A percentile compares a stretch with the other conserved stretches of the same genome.
Conservation (phyloP, 441 rosid species). For the Macaranga tanarius region DNA sequence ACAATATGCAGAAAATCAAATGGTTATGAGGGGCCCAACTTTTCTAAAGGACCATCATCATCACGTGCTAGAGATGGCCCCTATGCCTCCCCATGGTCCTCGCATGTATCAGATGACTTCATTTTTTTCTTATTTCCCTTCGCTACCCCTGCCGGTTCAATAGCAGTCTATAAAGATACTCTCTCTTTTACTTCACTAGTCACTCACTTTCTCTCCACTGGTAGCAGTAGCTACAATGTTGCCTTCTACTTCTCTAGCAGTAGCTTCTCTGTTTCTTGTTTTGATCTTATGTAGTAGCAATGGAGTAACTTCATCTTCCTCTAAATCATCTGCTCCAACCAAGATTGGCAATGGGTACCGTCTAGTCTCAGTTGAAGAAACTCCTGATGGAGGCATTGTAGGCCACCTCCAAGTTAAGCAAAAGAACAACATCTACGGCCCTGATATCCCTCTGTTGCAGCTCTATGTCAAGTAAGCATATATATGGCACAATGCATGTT, state of each 20-base stretch:
- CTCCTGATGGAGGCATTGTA: conserved; percentile 69
- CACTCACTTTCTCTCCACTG: neutral
- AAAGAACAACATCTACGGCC: conserved; percentile 70
- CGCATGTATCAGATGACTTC: neutral
- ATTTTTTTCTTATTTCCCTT: neutral
- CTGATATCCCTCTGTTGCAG: conserved; percentile 71
- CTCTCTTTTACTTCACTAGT: neutral
- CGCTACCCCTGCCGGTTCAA: neutral
- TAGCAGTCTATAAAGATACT: neutral
- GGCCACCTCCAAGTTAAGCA: conserved; percentile 78
- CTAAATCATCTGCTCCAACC: conserved; percentile 30
- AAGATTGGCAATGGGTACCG: conserved; percentile 91
- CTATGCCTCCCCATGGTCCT: conserved; percentile 13
- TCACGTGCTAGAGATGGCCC: conserved; percentile 16
- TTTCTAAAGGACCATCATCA: conserved; percentile 9
- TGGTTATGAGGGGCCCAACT: neutral
- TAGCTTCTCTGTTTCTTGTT: conserved; percentile 27
- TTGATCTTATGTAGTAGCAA: conserved; percentile 22
- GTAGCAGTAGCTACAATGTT: conserved; percentile 12
- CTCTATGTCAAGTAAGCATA: conserved; percentile 75
- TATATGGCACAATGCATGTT: neutral
- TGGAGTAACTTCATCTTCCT: conserved; percentile 34
- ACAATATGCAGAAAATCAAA: neutral
- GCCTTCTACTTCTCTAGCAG: neutral
- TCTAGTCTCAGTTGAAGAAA: conserved; percentile 66